phyloP scores from a whole-genome alignment of 768 basidiomycete genomes.

The Mycena metata region DNA sequence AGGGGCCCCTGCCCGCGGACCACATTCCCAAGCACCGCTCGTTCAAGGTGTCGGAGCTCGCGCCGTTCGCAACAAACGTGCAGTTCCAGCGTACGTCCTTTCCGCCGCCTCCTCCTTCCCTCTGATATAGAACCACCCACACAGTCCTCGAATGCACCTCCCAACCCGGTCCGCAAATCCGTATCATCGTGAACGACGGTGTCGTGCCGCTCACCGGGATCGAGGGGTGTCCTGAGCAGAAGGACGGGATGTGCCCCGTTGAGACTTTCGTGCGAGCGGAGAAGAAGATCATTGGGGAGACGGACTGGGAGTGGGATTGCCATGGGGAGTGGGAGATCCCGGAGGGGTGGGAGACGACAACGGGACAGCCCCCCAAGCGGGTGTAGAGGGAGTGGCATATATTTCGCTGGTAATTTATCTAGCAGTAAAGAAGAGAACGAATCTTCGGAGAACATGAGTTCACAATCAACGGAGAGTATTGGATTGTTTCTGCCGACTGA shows the following conservation, averaged over 20 bases:
- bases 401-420: too few species aligned
- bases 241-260: constrained; percentile 84
- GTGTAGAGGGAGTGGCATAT: too few species aligned
- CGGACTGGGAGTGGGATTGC: constrained; percentile 85
- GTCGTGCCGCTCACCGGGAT: constrained; percentile 85
- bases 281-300: constrained; percentile 71
- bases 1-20: constrained; percentile 82
- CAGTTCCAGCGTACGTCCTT: constrained; percentile 83
- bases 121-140: constrained; percentile 36
- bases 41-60: constrained; percentile 82
- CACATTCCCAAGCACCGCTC: constrained; percentile 75
- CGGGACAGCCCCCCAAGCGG: constrained; percentile 68
- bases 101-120: not conserved
- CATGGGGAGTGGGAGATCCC: constrained; percentile 82
- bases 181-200: constrained; percentile 91
- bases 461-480: too few species aligned
- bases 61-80: constrained; percentile 90
- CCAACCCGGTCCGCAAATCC: constrained; percentile 70
- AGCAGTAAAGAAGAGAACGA: too few species aligned
- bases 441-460: too few species aligned
- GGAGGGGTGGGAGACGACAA: constrained; percentile 82
- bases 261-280: constrained; percentile 78
- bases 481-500: too few species aligned
- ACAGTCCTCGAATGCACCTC: constrained; percentile 75
- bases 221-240: constrained; percentile 77